A percentile compares a stretch with the other conserved stretches of the same genome.
Conservation (phyloP, 306 rosid genomes). For the Echinosophora koreensis region DNA sequence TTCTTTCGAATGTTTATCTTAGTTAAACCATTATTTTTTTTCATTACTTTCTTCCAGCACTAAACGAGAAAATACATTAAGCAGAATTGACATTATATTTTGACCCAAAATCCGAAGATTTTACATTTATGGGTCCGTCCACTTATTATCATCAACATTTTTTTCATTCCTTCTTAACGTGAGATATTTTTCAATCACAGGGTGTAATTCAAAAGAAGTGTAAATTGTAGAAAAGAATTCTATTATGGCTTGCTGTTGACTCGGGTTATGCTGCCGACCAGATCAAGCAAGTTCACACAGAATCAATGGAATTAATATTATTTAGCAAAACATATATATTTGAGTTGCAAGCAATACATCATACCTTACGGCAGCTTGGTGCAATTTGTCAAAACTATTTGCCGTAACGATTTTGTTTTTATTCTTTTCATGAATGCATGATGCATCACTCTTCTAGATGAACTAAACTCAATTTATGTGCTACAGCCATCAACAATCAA, state of each 20-base stretch:
- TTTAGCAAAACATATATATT: neutral
- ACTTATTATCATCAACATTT: too few relatives aligned
- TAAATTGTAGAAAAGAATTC: neutral
- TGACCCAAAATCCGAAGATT: too few relatives aligned
- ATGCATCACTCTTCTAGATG: slow-evolving; percentile 24
- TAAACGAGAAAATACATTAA: too few relatives aligned
- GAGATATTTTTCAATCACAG: too few relatives aligned
- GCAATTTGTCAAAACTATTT: slow-evolving; percentile 35
- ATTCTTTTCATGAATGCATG: neutral
- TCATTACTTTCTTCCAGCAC: too few relatives aligned
- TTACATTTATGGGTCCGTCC: too few relatives aligned
- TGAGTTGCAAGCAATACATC: slow-evolving; percentile 33
- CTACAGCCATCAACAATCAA: neutral
- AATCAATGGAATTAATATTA: slow-evolving; percentile 9
- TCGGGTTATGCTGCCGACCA: neutral
- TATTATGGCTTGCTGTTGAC: neutral
- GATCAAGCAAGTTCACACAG: neutral
- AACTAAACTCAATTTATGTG: neutral
- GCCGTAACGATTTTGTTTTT: neutral
- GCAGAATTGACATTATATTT: too few relatives aligned
- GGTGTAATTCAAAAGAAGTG: neutral
- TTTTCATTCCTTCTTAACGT: too few relatives aligned
- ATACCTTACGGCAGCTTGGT: slow-evolving; percentile 7
- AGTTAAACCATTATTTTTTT: too few relatives aligned
- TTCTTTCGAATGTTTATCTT: too few relatives aligned